A percentile compares a stretch with the other conserved stretches of the same genome.
phyloP scores from a whole-genome alignment of 2,329 filamentous ascomycete genomes.

The Cladophialophora psammophila region DNA sequence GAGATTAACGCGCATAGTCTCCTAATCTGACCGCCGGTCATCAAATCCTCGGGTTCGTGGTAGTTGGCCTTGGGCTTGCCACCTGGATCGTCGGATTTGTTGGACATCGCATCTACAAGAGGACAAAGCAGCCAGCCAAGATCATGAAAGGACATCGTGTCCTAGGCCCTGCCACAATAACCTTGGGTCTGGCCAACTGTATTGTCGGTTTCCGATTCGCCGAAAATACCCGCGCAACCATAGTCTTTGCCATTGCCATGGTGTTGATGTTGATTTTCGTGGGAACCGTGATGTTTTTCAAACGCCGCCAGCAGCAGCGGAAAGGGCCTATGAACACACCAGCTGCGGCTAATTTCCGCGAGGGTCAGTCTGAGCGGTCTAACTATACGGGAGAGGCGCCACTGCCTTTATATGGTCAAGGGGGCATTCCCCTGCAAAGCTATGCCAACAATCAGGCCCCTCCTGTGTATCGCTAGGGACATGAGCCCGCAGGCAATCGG shows the following conservation, averaged over 20 bases:
- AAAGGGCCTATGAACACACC: constrained; percentile 42
- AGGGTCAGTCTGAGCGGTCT: constrained; percentile 28
- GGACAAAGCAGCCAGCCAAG: constrained; percentile 58
- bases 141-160: constrained; percentile 63
- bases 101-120: constrained; percentile 63
- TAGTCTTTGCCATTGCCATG: constrained; percentile 59
- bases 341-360: constrained; percentile 41
- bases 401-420: constrained; percentile 28
- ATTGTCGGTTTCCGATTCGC: constrained; percentile 68
- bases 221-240: constrained; percentile 54
- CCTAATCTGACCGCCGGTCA: constrained; percentile 63
- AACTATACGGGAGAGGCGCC: constrained; percentile 17
- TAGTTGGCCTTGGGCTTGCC: constrained; percentile 60
- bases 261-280: constrained; percentile 52
- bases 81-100: constrained; percentile 64
- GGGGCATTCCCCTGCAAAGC: constrained; percentile 33
- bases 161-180: constrained; percentile 63
- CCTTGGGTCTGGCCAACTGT: constrained; percentile 63
- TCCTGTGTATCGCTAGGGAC: constrained; percentile 28
- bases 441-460: constrained; percentile 30
- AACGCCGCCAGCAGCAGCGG: constrained; percentile 42
- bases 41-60: constrained; percentile 66
- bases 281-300: constrained; percentile 47
- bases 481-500: background rate
- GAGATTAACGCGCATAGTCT: constrained; percentile 46